Evolutionary conservation across 2,329 filamentous ascomycete genomes (phyloP), one percentile per base, ranked within the genome.

Genomic region (Elsinoe necatrix): DNA sequence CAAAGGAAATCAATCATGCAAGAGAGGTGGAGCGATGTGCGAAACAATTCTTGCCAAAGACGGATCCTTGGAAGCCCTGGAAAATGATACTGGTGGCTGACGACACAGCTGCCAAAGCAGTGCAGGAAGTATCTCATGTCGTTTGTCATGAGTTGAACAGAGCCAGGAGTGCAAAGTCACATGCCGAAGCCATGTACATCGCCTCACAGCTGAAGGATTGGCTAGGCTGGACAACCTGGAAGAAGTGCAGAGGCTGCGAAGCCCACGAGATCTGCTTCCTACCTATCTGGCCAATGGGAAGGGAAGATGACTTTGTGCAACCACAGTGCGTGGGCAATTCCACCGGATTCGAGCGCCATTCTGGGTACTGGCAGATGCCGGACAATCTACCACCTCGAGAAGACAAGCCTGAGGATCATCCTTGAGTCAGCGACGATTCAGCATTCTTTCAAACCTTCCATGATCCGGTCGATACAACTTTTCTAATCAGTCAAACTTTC

Each of bases 281-380:
- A n/a, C 81, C 81, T 1, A 83, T 85, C 63, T 86, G 82, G 82
- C 83, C 82, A 0, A 71, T 76, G 65, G 82, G 82, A 0, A 72
- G 68, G 0, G 63, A 69, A 0, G 73, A 80, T 23, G 82, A 85
- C 63, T 79, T 82, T 62, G 73, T 72, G 29, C 64, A 69, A 41
- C 79, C 80, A 4, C 64, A 65, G 31, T 81, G 79, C 54, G 45
- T 52, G 35, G 51, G 55, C 16, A 52, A 59, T 58, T 35, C 59
- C 56, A 62, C 65, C 52, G 67, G 71, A 62, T 63, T 27, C 8
- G 51, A 59, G 25, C 51, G 54, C 12, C 55, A 56, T 4, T 47
- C 48, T 21, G 60, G 60, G 9, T 66, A 66, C 27, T 66, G 64
- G 63, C 59, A 58, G 2, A 61, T 57, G 12, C 54, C 59, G 37